A percentile compares a stretch with the other conserved stretches of the same genome.
Conservation (phyloP, 2,329 filamentous ascomycete genomes). For the Orbilia javanica region DNA sequence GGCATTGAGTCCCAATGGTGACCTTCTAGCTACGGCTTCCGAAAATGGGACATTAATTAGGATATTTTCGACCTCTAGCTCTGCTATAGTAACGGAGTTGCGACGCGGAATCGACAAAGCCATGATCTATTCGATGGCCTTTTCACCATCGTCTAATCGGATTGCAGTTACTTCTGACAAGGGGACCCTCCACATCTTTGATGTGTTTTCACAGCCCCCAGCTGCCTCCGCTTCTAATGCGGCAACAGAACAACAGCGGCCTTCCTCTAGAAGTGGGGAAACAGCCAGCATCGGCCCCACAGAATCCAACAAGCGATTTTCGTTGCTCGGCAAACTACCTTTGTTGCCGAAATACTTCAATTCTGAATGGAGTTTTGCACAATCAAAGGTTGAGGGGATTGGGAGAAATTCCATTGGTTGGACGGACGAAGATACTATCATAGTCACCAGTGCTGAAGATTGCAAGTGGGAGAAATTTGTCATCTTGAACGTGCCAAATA, state of each 20-base stretch:
- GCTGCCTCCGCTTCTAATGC: conserved; percentile 58
- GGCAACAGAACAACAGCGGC: conserved; percentile 44
- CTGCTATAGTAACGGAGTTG: conserved; percentile 84
- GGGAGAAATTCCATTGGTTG: conserved; percentile 90
- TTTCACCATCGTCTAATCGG: conserved; percentile 83
- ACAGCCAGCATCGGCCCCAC: conserved; percentile 65
- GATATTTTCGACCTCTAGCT: conserved; percentile 83
- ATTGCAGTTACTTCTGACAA: conserved; percentile 97
- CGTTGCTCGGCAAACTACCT: conserved; percentile 83
- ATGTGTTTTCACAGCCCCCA: conserved; percentile 69
- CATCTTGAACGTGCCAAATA: conserved; percentile 69
- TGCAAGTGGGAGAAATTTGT: conserved; percentile 90
- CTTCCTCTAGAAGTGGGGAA: conserved; percentile 52
- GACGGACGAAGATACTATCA: conserved; percentile 78
- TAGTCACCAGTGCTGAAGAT: conserved; percentile 85
- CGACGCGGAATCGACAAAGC: conserved; percentile 90
- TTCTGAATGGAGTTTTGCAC: conserved; percentile 87
- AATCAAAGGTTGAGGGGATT: conserved; percentile 83
- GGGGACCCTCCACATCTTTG: conserved; percentile 93
- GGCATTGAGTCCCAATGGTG: conserved; percentile 81
- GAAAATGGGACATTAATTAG: conserved; percentile 91
- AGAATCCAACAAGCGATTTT: conserved; percentile 80
- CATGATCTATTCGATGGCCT: conserved; percentile 85
- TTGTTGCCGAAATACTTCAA: conserved; percentile 88
- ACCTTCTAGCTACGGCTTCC: conserved; percentile 88